Evolutionary conservation across 2,329 filamentous ascomycete genomes (phyloP), one percentile per base, ranked within the genome.

Genomic region (Chrysosporium keratinophilum): DNA sequence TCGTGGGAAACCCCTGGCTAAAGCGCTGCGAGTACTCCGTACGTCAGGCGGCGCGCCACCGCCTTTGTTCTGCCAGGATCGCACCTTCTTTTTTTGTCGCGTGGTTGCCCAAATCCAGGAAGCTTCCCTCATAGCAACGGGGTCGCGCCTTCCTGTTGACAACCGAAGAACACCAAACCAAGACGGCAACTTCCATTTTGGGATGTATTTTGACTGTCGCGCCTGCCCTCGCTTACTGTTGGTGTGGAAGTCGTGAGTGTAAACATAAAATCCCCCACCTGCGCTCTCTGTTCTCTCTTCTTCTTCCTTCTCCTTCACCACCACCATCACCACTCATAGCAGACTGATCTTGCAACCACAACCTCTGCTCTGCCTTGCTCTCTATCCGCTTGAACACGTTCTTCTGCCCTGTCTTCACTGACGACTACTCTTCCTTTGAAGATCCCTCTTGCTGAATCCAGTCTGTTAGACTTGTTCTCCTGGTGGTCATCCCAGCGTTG

Each of bases 241-340:
- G 34, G 19, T 40, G 19, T 19, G 12, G 10, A 28, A 3, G 2
- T 37, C 5, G 45, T 48, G 45, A 49, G 46, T 39, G 14, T 28
- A 11, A 15, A 17, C 40, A 43, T 42, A 50, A 50, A 42, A 20
- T 35, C 15, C 11, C 40, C n/a, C 20, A 17, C 49, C 41, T 33
- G 19, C 41, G 35, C 23, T 39, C 17, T 9, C 44, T 35, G 14
- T 17, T 15, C n/a, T 23, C 17, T 52, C 42, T 40, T 51, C 46
- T 51, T 39, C 33, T 43, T 41, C 33, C 28, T 37, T 52, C 43
- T 45, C 52, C 51, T 20, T 17, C 34, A 35, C 34, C 35, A 35
- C 43, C 19, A 37, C 19, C 34, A 28, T 42, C 40, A 47, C 28
- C 40, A 20, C 17, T 33, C 43, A 33, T n/a, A n/a, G n/a, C n/a